Conservation (phyloP, 257 asterid genomes). For the Solanum habrochaites region DNA sequence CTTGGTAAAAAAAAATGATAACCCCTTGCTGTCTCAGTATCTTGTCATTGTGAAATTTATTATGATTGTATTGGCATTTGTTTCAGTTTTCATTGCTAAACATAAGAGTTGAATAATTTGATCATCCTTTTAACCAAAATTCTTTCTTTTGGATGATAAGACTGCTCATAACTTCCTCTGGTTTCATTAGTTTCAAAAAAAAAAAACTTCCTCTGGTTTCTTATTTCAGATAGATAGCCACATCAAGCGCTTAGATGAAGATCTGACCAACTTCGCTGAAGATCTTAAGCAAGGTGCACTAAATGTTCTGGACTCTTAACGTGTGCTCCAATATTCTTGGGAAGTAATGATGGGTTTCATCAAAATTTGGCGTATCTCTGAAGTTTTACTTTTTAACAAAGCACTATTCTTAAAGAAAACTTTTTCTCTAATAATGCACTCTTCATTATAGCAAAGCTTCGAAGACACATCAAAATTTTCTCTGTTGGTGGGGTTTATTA, state of each 20-base stretch:
- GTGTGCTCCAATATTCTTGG: background rate
- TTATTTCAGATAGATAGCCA: slow-evolving; percentile 86
- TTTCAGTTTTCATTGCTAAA: background rate
- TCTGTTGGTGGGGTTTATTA: background rate
- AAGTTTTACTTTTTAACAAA: background rate
- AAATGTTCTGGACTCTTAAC: background rate
- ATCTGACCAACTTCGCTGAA: slow-evolving; percentile 79
- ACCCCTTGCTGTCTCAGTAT: background rate
- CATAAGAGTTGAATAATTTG: background rate
- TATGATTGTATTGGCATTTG: background rate
- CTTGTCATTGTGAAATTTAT: background rate
- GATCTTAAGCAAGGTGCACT: slow-evolving; percentile 90
- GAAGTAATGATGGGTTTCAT: background rate
- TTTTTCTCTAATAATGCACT: background rate
- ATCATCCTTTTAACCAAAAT: background rate
- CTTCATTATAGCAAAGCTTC: background rate
- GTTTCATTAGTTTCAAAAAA: background rate
- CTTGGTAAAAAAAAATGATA: background rate
- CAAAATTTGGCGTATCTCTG: background rate
- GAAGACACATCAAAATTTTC: background rate
- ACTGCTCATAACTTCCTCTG: slow-evolving; percentile 2
- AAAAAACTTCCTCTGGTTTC: slow-evolving; percentile 1
- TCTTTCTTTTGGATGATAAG: background rate
- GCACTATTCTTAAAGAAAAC: background rate
- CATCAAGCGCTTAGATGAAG: slow-evolving; percentile 89